A percentile compares a stretch with the other conserved stretches of the same genome.
Conservation (phyloP, 148 eudicot genomes). For the Limonium bicolor region DNA sequence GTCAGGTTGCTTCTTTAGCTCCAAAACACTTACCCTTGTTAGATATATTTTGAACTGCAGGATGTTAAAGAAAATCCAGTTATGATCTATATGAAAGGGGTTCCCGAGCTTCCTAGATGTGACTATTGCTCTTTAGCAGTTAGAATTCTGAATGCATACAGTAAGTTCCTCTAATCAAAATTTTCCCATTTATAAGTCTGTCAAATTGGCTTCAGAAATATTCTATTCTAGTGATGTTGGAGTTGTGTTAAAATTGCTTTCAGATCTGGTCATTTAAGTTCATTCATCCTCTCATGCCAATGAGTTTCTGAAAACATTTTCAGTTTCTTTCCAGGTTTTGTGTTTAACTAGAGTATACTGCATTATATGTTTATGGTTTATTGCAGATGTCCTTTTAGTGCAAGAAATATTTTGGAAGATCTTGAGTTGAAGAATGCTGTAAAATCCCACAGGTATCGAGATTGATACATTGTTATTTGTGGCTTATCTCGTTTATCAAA, state of each 20-base stretch:
- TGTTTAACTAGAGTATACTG: too few species aligned
- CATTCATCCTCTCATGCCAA: too few species aligned
- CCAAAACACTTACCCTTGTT: not conserved
- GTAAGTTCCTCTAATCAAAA: constrained; percentile 53
- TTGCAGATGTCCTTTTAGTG: constrained; percentile 69
- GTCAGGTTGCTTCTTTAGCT: too few species aligned
- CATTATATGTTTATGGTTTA: not conserved
- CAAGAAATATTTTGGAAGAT: constrained; percentile 87
- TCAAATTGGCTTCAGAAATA: too few species aligned
- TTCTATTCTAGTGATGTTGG: too few species aligned
- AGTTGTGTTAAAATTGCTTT: too few species aligned
- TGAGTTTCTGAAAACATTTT: too few species aligned
- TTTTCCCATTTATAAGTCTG: too few species aligned
- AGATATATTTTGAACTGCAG: constrained; percentile 19
- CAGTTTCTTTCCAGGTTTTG: too few species aligned
- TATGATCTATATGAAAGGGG: constrained; percentile 93
- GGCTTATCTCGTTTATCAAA: too few species aligned
- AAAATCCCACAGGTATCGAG: constrained; percentile 58
- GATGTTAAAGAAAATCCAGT: constrained; percentile 87
- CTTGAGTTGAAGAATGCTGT: constrained; percentile 80
- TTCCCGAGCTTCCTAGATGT: constrained; percentile 76
- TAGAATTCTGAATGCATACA: constrained; percentile 55
- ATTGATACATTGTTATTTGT: too few species aligned
- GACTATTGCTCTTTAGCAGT: constrained; percentile 91
- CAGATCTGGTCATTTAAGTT: too few species aligned